These are phyloP conservation scores for Quillaja saponaria DNA, from an alignment of 306 rosid species.

Conservation along the genomic window DNA sequence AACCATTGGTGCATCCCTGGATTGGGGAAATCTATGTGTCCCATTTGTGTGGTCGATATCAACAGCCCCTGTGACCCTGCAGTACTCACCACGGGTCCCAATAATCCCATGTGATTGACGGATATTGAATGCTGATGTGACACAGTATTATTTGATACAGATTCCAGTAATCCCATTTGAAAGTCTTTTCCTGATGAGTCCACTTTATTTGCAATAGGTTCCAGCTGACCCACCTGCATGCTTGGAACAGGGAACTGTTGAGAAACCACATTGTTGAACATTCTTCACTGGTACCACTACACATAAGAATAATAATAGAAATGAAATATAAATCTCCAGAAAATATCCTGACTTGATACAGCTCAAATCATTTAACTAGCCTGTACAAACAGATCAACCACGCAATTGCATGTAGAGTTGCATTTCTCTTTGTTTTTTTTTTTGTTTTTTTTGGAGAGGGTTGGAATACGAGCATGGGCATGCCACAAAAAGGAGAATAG, in stretches of 20 bases:
- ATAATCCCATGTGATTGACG: constrained; percentile 40
- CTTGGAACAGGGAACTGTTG: constrained; percentile 46
- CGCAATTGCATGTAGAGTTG: neutral
- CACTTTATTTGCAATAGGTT: constrained; percentile 47
- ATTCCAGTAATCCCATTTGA: constrained; percentile 47
- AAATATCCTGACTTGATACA: constrained; percentile 28
- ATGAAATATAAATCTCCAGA: neutral
- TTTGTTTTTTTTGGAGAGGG: no score
- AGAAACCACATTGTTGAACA: constrained; percentile 65
- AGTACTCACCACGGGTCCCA: constrained; percentile 39
- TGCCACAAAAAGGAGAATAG: no score
- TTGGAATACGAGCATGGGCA: no score
- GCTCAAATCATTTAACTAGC: constrained; percentile 17
- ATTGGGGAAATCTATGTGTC: constrained; percentile 37
- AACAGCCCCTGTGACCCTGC: constrained; percentile 46
- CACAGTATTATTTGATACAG: constrained; percentile 45
- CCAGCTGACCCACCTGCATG: constrained; percentile 63
- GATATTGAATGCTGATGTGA: constrained; percentile 42
- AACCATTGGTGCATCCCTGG: neutral
- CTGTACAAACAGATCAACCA: constrained; percentile 9
- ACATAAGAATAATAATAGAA: constrained; percentile 12
- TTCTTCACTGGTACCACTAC: constrained; percentile 33
- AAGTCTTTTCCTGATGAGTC: constrained; percentile 55
- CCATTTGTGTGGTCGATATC: constrained; percentile 37
- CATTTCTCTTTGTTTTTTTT: no score